Conservation (phyloP, 139 green algal genomes). For the Picochlorum costavermella region DNA sequence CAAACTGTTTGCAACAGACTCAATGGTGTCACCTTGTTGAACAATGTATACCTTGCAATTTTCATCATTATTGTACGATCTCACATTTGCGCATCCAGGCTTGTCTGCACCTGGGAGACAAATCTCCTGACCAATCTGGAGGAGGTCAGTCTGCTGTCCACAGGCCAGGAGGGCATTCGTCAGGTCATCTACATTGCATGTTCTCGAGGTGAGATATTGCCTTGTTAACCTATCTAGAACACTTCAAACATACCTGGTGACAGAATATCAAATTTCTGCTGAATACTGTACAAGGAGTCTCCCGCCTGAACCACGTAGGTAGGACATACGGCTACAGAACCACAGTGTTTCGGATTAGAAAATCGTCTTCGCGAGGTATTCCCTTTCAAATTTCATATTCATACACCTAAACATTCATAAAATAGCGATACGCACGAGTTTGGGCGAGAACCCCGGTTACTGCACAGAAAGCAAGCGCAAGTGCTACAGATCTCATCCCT, state of each 20-base stretch:
- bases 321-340: slow-evolving; percentile 10
- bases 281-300: slow-evolving; percentile 15
- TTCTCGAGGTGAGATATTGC: background rate
- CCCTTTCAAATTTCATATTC: too few relatives aligned
- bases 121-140: slow-evolving; percentile 23
- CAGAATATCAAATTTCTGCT: slow-evolving; percentile 12
- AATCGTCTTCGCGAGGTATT: too few relatives aligned
- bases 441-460: too few relatives aligned
- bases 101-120: slow-evolving; percentile 18
- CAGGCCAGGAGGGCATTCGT: background rate
- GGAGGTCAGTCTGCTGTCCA: background rate
- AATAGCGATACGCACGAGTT: too few relatives aligned
- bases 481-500: too few relatives aligned
- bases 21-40: slow-evolving; percentile 22
- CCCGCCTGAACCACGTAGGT: slow-evolving; percentile 14
- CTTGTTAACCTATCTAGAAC: background rate
- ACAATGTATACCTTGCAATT: slow-evolving; percentile 27
- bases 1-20: slow-evolving; percentile 13
- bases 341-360: too few relatives aligned
- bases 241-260: background rate
- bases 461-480: too few relatives aligned
- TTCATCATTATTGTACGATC: slow-evolving; percentile 1
- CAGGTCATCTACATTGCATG: slow-evolving; percentile 10
- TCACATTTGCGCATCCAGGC: slow-evolving; percentile 9
- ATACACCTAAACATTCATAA: too few relatives aligned